Evolutionary conservation across 305 asterid species (phyloP).

Genomic region (Fraxinus floribunda): DNA sequence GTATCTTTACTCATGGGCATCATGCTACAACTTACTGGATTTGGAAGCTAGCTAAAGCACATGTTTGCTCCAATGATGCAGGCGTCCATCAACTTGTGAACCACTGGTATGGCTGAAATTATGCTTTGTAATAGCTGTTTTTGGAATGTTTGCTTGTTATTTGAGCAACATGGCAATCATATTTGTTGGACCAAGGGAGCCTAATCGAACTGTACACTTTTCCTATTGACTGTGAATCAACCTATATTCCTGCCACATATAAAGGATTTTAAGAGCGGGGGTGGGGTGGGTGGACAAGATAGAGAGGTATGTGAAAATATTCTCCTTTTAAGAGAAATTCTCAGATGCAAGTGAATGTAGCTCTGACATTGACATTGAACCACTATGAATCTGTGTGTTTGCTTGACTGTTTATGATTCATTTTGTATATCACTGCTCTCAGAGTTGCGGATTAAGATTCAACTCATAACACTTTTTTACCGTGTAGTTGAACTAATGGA

Average conservation of each 20-base stretch:
- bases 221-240: not conserved
- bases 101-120: conserved; percentile 55
- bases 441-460: not conserved
- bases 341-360: not conserved
- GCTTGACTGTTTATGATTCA: not conserved
- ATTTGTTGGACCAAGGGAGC: not conserved
- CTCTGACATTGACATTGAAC: not conserved
- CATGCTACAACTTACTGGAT: conserved; percentile 70
- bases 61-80: conserved; percentile 79
- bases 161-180: not conserved
- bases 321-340: not conserved
- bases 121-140: not conserved
- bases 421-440: not conserved
- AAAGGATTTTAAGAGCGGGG: not conserved
- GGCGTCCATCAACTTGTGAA: conserved; percentile 75
- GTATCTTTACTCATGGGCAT: conserved; percentile 54
- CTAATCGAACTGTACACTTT: not conserved
- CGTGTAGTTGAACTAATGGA: not conserved
- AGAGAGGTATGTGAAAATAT: not conserved
- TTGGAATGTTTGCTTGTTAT: not conserved
- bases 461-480: not conserved
- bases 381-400: not conserved
- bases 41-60: conserved; percentile 84
- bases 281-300: not conserved
- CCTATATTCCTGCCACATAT: not conserved